Evolutionary conservation across 2,329 filamentous ascomycete species (phyloP), one percentile per base, ranked within the genome.

Genomic region (Pseudogymnoascus sp.): DNA sequence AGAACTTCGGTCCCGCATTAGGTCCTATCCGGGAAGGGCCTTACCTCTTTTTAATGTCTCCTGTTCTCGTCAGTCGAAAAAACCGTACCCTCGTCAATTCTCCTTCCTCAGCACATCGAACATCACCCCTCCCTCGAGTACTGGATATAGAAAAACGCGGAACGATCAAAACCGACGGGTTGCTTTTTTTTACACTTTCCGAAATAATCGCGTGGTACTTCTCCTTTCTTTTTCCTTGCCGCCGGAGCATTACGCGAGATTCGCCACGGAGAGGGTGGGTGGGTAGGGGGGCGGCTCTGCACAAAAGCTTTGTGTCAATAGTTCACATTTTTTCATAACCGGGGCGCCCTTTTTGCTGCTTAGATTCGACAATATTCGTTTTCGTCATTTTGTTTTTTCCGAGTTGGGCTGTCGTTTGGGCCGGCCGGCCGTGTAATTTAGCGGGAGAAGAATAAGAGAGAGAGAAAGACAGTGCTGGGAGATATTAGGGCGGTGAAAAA

Each of bases 291-390:
- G 68, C 40, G 56, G 67, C 36, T 23, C 46, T 40, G 61, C 25
- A 65, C 65, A 72, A 72, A 73, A 70, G 67, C 67, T 67, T 69
- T 72, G 71, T 73, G 70, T 71, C 66, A 71, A 70, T 70, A 73
- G 62, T 68, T 67, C 63, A 59, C 63, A 46, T 16, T 64, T 71
- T 71, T 68, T 50, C 44, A 46, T 44, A 46, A 46, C 28, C 38
- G 44, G 38, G 38, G 38, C 60, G 44, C 38, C 50, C 37, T 38
- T 25, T 25, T 60, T 42, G 60, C 42, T 46, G 60, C 25, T 60
- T 61, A 44, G 44, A 42, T 61, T 61, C 23, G 60, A 61, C 60
- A 46, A 46, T 31, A 50, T 56, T 61, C 21, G 37, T 34, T 62
- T 62, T 34, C 44, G 10, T 50, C 7, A 10, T 31, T 31, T 31